These are phyloP conservation scores for Verticillium nonalfalfae DNA, from an alignment of 2,329 filamentous ascomycete genomes.

Conservation along the genomic window DNA sequence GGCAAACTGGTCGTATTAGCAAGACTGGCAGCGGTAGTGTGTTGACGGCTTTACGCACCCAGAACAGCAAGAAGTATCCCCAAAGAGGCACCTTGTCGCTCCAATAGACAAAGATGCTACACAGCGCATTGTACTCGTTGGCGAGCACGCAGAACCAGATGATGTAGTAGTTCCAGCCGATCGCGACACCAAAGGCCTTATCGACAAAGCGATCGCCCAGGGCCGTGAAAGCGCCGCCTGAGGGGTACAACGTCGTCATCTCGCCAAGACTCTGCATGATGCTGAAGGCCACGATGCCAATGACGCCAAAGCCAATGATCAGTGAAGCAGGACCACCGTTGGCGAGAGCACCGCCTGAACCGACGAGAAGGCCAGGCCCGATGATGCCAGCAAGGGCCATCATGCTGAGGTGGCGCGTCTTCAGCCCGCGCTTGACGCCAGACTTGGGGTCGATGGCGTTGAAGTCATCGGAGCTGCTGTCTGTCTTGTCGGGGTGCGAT, in stretches of 20 bases:
- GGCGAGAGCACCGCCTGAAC: conserved; percentile 61
- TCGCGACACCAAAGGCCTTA: conserved; percentile 59
- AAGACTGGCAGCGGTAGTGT: too few relatives aligned
- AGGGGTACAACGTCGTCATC: conserved; percentile 66
- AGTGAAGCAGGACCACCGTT: conserved; percentile 65
- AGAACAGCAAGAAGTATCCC: conserved; percentile 70
- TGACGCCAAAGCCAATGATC: conserved; percentile 66
- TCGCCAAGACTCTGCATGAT: conserved; percentile 72
- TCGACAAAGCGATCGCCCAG: conserved; percentile 67
- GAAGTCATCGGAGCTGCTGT: conserved; percentile 27
- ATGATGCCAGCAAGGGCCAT: conserved; percentile 57
- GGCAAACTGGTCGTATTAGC: conserved; percentile 25
- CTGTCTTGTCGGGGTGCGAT: background rate
- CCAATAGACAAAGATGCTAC: conserved; percentile 62
- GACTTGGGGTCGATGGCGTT: conserved; percentile 50
- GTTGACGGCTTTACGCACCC: conserved; percentile 37
- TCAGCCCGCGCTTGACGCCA: conserved; percentile 63
- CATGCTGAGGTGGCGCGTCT: conserved; percentile 62
- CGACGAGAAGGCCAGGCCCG: conserved; percentile 67
- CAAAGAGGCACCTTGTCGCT: conserved; percentile 52
- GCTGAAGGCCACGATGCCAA: conserved; percentile 61
- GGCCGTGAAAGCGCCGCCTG: conserved; percentile 64
- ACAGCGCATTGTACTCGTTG: conserved; percentile 67
- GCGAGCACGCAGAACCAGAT: conserved; percentile 61
- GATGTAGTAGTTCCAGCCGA: conserved; percentile 68